phyloP scores from a whole-genome alignment of 1,284 basidiomycete species.

The Exobasidium rhododendri region DNA sequence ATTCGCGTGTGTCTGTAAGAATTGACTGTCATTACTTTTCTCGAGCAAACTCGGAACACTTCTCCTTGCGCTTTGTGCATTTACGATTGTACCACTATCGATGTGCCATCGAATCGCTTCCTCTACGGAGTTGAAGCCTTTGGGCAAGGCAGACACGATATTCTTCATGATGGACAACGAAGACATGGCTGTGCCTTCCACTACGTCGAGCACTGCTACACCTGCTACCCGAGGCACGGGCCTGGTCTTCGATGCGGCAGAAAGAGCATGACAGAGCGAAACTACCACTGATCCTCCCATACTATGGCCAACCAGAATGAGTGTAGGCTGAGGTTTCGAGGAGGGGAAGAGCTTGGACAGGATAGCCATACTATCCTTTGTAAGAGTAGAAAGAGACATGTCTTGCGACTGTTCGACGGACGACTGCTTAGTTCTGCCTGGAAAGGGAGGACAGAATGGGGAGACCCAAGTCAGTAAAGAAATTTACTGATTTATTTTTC shows the following conservation, averaged over 20 bases:
- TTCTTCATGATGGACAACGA: constrained; percentile 84
- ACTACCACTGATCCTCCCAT: constrained; percentile 54
- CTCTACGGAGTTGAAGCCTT: constrained; percentile 75
- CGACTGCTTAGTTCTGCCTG: constrained; percentile 16
- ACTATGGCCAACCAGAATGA: constrained; percentile 54
- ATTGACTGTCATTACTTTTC: neutral
- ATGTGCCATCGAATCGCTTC: constrained; percentile 94
- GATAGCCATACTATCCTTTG: constrained; percentile 27
- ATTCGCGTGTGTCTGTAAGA: neutral
- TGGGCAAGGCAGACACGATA: constrained; percentile 79
- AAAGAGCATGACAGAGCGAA: constrained; percentile 32
- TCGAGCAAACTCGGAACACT: constrained; percentile 46
- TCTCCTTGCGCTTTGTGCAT: constrained; percentile 46
- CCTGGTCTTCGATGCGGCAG: neutral
- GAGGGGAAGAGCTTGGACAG: constrained; percentile 34
- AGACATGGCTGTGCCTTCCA: constrained; percentile 94
- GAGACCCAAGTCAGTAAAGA: too few species aligned
- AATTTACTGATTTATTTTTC: too few species aligned
- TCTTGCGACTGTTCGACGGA: constrained; percentile 20
- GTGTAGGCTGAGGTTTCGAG: constrained; percentile 24
- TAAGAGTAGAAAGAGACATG: constrained; percentile 42
- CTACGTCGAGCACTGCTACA: constrained; percentile 86
- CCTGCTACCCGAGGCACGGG: constrained; percentile 63
- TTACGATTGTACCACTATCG: constrained; percentile 44
- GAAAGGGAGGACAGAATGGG: neutral